Evolutionary conservation across 2,329 filamentous ascomycete species (phyloP).

Genomic region (Exutisphaerella laricina): DNA sequence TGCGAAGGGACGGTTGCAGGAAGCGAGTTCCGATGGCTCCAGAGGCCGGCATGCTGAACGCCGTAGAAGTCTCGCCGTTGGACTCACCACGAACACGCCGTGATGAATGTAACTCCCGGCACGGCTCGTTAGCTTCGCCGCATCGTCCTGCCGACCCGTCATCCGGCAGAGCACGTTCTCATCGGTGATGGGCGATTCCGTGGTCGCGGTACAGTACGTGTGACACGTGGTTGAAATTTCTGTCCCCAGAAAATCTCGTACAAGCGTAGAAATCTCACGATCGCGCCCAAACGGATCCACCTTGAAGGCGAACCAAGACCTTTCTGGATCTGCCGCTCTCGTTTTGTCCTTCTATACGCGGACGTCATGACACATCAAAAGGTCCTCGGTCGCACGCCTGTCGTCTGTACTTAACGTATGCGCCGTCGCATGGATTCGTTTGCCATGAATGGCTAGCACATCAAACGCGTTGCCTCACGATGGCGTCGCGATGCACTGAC

Average conservation of each 20-base stretch:
- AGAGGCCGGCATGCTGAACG: too few relatives aligned
- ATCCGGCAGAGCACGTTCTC: too few relatives aligned
- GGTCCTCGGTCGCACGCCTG: background rate
- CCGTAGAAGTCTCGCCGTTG: too few relatives aligned
- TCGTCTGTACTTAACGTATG: conserved; percentile 9
- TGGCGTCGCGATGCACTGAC: conserved; percentile 2
- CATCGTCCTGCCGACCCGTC: too few relatives aligned
- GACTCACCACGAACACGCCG: too few relatives aligned
- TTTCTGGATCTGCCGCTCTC: conserved; percentile 3
- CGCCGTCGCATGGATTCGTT: conserved; percentile 11
- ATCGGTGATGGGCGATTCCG: too few relatives aligned
- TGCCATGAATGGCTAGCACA: conserved; percentile 11
- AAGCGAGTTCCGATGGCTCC: too few relatives aligned
- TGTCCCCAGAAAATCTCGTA: background rate
- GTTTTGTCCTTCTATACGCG: conserved; percentile 7
- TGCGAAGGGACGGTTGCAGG: too few relatives aligned
- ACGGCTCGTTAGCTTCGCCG: too few relatives aligned
- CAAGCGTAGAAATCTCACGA: background rate
- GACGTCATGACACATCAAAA: conserved; percentile 10
- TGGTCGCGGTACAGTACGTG: too few relatives aligned
- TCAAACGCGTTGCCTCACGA: conserved; percentile 10
- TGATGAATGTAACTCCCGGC: too few relatives aligned
- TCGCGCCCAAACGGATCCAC: background rate
- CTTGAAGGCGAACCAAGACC: conserved; percentile 4
- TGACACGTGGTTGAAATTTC: conserved; percentile 9